Base-by-base conservation (phyloP, 2,329 filamentous ascomycete species). In the Aspergillaceae sp. region DNA sequence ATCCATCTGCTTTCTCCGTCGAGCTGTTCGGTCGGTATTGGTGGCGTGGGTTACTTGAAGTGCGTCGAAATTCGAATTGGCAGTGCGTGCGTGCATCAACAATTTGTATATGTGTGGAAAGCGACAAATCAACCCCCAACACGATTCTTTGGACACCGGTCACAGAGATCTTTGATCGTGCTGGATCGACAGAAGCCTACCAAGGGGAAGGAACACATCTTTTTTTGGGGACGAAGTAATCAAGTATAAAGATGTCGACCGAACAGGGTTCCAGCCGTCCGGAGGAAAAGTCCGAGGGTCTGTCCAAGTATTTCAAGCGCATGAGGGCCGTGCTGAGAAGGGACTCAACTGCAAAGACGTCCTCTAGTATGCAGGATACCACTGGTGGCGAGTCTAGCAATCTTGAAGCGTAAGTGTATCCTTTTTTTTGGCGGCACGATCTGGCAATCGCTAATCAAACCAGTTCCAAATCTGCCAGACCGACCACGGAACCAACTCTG, bases 251-350 rank as follows among this genome's bases (percentile, higher is more conserved):
- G 10, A 64, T 64, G 61, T 55, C 61, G 44, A 49, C 49, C 10
- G 19, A 19, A 19, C 19, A 19, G 19, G 19, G 19, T 19, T 49
- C 55, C 41, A 52, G 45, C 49, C 51, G 38, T 32, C 49, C 50
- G 26, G 55, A 58, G 41, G 55, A 52, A 27, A 62, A 56, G 51
- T 53, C 55, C 1, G 65, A 67, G 27, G 64, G 66, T 41, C 50
- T 69, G 38, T 61, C 59, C 29, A 69, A 64, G 51, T 68, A 66
- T 47, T 56, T 70, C 41, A 65, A 60, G 47, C 64, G 66, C 44
- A 65, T 69, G 60, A 66, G 59, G 46, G 67, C 61, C 3, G 63
- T 62, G 19, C 46, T 69, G 35, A 65, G 57, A 44, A 54, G 60
- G 44, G 56, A 54, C n/a, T 57, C 63, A 7, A 53, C 54, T 28